A percentile compares a stretch with the other conserved stretches of the same genome.
Conservation (phyloP, 169 alveolate genomes). For the Eimeria acervulina region DNA sequence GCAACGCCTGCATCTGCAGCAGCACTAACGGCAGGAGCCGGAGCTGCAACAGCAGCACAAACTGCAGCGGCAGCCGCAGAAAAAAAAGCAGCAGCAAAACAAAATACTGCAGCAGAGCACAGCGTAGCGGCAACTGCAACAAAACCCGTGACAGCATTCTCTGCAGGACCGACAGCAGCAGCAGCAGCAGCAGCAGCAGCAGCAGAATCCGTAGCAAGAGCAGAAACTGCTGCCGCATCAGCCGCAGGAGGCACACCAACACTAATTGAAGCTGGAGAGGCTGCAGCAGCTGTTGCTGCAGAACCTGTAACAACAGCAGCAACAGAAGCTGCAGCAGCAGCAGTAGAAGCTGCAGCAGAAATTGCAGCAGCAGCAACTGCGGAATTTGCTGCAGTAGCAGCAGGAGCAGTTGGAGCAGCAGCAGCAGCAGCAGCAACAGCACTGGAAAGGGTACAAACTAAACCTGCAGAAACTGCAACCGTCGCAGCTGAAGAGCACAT, state of each 20-base stretch:
- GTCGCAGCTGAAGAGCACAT: no score
- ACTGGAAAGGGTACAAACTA: background rate
- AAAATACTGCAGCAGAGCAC: background rate
- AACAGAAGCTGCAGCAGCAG: background rate
- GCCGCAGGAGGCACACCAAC: background rate
- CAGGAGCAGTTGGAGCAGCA: background rate
- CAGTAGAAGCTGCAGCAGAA: background rate
- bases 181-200: no score
- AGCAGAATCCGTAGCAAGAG: background rate
- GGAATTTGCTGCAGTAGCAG: background rate
- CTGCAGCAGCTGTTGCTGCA: background rate
- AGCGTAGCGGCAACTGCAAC: no score
- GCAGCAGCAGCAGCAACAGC: background rate
- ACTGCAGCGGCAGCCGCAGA: background rate
- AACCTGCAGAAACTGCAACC: background rate
- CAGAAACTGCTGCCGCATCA: background rate
- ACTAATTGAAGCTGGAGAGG: background rate
- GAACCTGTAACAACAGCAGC: background rate
- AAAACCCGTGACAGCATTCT: background rate
- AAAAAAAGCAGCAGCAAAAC: background rate
- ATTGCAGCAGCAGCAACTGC: background rate
- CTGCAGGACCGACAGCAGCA: no score
- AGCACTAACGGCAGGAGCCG: background rate
- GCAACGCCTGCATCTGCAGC: background rate
- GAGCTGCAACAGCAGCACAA: background rate